Evolutionary conservation across 2,329 filamentous ascomycete species (phyloP), one percentile per base, ranked within the genome.

Genomic region (Kalmusia sp.): DNA sequence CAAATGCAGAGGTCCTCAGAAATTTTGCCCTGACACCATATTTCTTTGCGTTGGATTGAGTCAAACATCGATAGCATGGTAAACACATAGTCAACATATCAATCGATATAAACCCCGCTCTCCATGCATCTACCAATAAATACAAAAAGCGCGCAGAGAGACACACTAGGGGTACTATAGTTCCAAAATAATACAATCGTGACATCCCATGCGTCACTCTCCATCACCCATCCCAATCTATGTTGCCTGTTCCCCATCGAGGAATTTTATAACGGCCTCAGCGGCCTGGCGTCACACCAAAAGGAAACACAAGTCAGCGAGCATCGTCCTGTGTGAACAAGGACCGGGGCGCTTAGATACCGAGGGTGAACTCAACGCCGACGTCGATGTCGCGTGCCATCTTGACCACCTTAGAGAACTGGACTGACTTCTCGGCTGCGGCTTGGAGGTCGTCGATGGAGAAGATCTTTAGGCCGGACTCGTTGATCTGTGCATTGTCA

Each of bases 341-440:
- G 31, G 34, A 46, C 17, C 21, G 24, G 49, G 40, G 14, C 17
- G 56, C 49, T 67, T 91, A 98, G 82, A 97, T 97, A 81, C 92
- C 93, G 55, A 76, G 71, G 53, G 71, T 76, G 60, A 75, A 76
- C 49, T 76, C 73, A 55, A 98, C 93, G 69, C 93, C 93, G 63
- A 98, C 93, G 72, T 98, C 95, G 72, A 97, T 97, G 69, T 97
- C 93, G 70, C 93, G 90, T 69, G 95, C 91, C 88, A 96, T 90
- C 88, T 98, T 98, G 71, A 99, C 95, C 65, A 99, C 91, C 87
- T 97, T 98, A 70, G 92, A 97, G 79, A 99, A 93, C 80, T 99
- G 93, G 62, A 99, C 95, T 25, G 93, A 90, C 85, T 96, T 98
- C 86, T 98, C 95, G 62, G 95, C 95, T 35, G 95, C 95, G 74